Evolutionary conservation across 345 rosid genomes (phyloP), one percentile per base, ranked within the genome.

Genomic region (Rubroshorea leprosula): DNA sequence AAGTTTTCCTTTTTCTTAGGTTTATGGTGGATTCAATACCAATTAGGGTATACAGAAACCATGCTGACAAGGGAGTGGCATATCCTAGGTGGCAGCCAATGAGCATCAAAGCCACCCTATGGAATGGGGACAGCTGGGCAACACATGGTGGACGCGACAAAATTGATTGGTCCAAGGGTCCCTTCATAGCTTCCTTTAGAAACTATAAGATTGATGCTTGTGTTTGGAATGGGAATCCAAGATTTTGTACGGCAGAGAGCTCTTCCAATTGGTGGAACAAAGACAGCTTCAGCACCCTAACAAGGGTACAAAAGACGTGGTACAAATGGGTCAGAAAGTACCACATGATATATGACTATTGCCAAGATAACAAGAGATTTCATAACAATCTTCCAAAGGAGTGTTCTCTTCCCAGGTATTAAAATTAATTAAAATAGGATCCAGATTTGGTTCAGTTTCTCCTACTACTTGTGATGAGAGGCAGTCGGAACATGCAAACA

Each of bases 51-150:
- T 86, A 84, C 31, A 79, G 82, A 72, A 91, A 91, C 75, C 83
- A 88, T 19, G 81, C 83, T 12, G 87, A 82, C 49, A 72, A 85
- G 70, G 92, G 88, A 1, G 82, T 81, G 57, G 77, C 89, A 19
- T 91, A 69, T 62, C 98, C 96, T 1, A 76, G 76, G 65, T 74
- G 75, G 79, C 88, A 86, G 23, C 92, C 96, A 4, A 86, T 91
- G 96, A 67, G 78, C 61, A 58, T 86, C 58, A 74, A 79, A 46
- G 58, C 51, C 26, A 83, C 80, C 81, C 71, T 91, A 67, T 91
- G 95, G 95, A 81, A 88, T 11, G 98, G 96, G 10, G 95, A 84
- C 53, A 77, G 73, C 64, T 91, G 96, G 98, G 96, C 96, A 9
- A 88, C 98, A 35, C 74, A 81, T 0, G 96, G 95, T 15, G 96